Evolutionary conservation across 805 yeast genomes (phyloP), one percentile per base, ranked within the genome.

Genomic region (Yamadazyma nakazawae): DNA sequence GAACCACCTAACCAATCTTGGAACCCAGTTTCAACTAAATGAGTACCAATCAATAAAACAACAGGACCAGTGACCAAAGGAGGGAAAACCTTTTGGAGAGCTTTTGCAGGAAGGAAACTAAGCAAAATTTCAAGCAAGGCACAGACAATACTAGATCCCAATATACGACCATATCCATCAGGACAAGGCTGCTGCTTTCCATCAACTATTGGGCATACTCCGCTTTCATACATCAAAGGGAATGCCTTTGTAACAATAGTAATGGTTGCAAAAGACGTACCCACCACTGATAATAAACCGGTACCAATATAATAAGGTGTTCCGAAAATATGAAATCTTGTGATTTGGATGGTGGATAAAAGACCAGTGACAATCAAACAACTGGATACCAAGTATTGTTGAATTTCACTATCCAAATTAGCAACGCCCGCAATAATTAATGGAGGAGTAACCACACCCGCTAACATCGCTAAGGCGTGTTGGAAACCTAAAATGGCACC

Each of bases 21-120:
- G 65, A 90, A 84, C 21, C 96, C 97, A 30, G 88, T 64, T 54
- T 73, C 72, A 49, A 89, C 75, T 56, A 90, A 75, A 24, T 75
- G 69, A 38, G 83, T 74, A 55, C 97, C 97, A 59, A 90, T 89
- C 30, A 90, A 74, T 46, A 90, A 66, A 26, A 90, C 96, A 39
- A 90, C 96, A 9, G 96, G 96, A 48, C 97, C 97, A 25, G 96
- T 90, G 51, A 91, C 97, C 44, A 88, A 69, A 32, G 96, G 91
- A 16, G 97, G 97, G 72, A 90, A 90, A 31, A 87, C 58, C 50
- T 74, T 81, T 63, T 86, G 89, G 54, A 90, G 74, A 12, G 76
- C 54, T 32, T 72, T 75, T 4, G 96, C 81, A 10, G 97, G 97
- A 55, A 84, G 63, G 63, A 91, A 90, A 0, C 96, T 85, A 43